Evolutionary conservation across 2,329 filamentous ascomycete genomes (phyloP).

Genomic region (Teratosphaeria nubilosa): DNA sequence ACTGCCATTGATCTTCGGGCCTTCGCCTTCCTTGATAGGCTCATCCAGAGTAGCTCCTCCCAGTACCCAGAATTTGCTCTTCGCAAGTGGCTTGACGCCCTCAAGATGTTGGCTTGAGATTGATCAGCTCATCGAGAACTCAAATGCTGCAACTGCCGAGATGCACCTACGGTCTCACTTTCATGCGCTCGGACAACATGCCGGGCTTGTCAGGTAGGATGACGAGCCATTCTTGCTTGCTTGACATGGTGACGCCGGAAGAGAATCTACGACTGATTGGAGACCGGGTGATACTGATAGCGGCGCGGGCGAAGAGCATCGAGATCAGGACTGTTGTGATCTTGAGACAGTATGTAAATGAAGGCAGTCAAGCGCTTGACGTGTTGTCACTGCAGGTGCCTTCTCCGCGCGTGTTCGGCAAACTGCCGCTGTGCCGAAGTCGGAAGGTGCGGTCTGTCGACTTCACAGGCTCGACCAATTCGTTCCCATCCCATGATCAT

Average conservation of each 20-base stretch:
- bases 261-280: conserved; percentile 9
- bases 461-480: no score
- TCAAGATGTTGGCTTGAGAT: conserved; percentile 44
- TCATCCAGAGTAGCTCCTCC: conserved; percentile 61
- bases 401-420: neutral
- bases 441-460: neutral
- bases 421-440: neutral
- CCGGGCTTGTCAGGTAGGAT: conserved; percentile 37
- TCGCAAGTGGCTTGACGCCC: conserved; percentile 42
- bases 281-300: neutral
- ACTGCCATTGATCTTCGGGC: conserved; percentile 64
- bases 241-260: conserved; percentile 16
- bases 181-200: conserved; percentile 33
- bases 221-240: conserved; percentile 41
- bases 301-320: neutral
- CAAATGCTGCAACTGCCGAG: neutral
- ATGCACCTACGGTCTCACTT: conserved; percentile 28
- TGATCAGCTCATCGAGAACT: neutral
- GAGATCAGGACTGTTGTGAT: neutral
- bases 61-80: conserved; percentile 50
- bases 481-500: no score
- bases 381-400: no score
- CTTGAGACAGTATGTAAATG: neutral
- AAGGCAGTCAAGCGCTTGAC: neutral
- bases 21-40: conserved; percentile 52